Conservation (phyloP, 2,329 filamentous ascomycete genomes). For the Fusarium buharicum region DNA sequence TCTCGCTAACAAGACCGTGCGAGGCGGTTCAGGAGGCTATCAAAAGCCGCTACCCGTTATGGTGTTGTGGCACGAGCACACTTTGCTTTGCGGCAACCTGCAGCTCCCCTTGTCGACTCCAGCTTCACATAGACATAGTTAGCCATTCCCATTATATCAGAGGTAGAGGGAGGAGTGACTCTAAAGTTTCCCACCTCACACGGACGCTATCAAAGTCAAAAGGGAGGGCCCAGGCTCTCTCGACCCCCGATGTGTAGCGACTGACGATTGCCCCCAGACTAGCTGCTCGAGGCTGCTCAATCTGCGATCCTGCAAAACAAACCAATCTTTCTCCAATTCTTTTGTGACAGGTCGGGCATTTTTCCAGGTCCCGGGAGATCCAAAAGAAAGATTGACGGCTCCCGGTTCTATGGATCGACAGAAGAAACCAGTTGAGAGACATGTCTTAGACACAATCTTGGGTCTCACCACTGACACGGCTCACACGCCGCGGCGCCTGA, state of each 20-base stretch:
- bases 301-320: conserved; percentile 31
- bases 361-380: conserved; percentile 16
- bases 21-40: conserved; percentile 19
- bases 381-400: conserved; percentile 19
- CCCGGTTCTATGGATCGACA: conserved; percentile 29
- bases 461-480: conserved; percentile 7
- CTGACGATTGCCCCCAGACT: conserved; percentile 6
- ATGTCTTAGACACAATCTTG: conserved; percentile 37
- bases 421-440: not conserved
- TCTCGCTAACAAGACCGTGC: conserved; percentile 8
- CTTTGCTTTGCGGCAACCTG: conserved; percentile 14
- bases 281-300: conserved; percentile 17
- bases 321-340: not conserved
- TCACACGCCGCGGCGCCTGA: conserved; percentile 25
- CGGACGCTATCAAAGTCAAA: conserved; percentile 25
- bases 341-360: conserved; percentile 35
- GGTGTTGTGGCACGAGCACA: conserved; percentile 22
- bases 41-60: conserved; percentile 10
- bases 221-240: conserved; percentile 11
- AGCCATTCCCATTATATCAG: not conserved
- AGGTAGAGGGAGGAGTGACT: not conserved
- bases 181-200: not conserved
- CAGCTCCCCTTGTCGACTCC: conserved; percentile 16
- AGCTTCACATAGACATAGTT: not conserved
- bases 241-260: not conserved